Evolutionary conservation across 768 basidiomycete genomes (phyloP), one percentile per base, ranked within the genome.

Genomic region (Tulasnella sp.): DNA sequence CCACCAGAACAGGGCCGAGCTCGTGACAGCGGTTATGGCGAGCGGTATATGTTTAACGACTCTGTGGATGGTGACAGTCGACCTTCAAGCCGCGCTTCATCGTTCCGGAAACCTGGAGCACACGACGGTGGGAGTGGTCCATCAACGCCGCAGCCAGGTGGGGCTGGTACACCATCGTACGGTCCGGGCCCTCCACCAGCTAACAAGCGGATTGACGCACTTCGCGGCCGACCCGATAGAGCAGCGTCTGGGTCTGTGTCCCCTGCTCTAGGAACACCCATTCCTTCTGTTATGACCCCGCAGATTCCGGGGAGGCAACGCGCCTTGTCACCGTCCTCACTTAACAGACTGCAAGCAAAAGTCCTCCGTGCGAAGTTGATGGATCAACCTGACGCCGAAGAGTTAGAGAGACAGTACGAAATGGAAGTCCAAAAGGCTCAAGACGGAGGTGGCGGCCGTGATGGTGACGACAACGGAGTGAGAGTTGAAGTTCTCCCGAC

Each of bases 331-430:
- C 83, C 85, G 2, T 85, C 85, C 1, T 38, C 52, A 15, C 74
- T 98, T 48, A 98, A 99, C 70, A 87, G 83, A 67, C 72, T 99
- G 1, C 95, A 99, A 70, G 95, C 95, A 3, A 85, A 85, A 65
- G 93, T 96, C 1, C 74, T 99, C 8, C 84, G 90, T 34, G 94
- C 96, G 3, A 94, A 87, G 69, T 77, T 99, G 30, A 86, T 88
- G 79, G 83, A 80, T 30, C 77, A 81, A n/a, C 77, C 86, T 1
- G 79, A 91, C 66, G 88, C 92, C 7, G 80, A 78, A 21, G 74
- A 76, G 45, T 73, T 99, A 43, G 91, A 99, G 72, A 75, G 77
- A 56, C 84, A 95, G 72, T 99, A 97, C 64, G 90, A 97, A 56
- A 74, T 70, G 17, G 88, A 88, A 67, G 43, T 64, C 27, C 56